Conservation (phyloP, 352 stramenopile genomes). For the Thalassiosira ordinaria region DNA sequence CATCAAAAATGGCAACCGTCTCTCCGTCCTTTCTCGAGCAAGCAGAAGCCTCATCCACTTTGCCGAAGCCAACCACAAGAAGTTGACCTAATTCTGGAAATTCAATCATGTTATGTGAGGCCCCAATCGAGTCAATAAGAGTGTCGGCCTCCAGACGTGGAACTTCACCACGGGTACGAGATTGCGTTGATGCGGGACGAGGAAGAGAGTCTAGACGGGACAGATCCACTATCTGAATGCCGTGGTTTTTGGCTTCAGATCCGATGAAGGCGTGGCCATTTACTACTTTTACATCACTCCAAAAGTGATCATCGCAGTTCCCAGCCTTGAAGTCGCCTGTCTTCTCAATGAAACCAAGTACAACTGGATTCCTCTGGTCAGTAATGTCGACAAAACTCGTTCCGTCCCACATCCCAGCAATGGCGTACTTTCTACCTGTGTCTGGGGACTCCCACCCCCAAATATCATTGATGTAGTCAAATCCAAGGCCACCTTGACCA, state of each 20-base stretch:
- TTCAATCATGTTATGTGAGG: background rate
- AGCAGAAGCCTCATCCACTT: background rate
- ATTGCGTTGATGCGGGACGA: background rate
- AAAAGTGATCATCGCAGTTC: background rate
- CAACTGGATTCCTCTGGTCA: background rate
- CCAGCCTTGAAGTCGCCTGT: background rate
- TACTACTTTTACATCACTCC: background rate
- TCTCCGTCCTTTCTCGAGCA: background rate
- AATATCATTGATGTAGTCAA: constrained; percentile 9
- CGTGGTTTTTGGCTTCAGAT: background rate
- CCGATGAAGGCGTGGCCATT: background rate
- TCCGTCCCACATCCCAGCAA: background rate
- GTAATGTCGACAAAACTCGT: constrained; percentile 3
- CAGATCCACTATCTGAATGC: background rate
- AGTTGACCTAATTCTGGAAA: background rate
- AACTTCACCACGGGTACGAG: background rate
- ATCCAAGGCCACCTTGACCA: background rate
- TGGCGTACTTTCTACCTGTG: background rate
- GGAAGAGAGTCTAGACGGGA: constrained; percentile 1
- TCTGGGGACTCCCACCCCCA: background rate
- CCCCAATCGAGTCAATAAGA: background rate
- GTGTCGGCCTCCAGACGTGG: background rate
- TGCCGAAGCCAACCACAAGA: constrained; percentile 7
- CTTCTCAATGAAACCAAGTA: background rate
- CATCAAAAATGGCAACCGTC: constrained; percentile 1